phyloP scores from a whole-genome alignment of 768 basidiomycete genomes.

The Boletales sp. region DNA sequence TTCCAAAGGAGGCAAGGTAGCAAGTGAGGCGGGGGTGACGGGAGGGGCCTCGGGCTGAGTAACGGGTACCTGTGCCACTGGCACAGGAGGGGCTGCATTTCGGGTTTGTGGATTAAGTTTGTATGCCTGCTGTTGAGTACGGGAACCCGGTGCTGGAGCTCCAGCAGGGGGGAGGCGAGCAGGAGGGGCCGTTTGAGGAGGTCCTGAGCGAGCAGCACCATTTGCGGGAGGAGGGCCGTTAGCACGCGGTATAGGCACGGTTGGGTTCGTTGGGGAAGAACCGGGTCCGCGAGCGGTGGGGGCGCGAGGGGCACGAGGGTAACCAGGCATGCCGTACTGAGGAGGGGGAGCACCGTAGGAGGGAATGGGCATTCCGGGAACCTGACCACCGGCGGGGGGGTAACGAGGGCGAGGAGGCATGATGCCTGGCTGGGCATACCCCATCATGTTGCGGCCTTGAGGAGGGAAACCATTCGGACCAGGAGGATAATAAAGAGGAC shows the following conservation, averaged over 20 bases:
- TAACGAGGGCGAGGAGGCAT: slow-evolving; percentile 87
- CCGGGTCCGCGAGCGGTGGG: slow-evolving; percentile 66
- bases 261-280: slow-evolving; percentile 64
- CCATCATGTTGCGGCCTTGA: slow-evolving; percentile 60
- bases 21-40: slow-evolving; percentile 61
- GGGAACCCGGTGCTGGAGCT: slow-evolving; percentile 42
- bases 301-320: slow-evolving; percentile 57
- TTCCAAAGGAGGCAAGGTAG: slow-evolving; percentile 63
- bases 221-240: slow-evolving; percentile 57
- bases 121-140: slow-evolving; percentile 27
- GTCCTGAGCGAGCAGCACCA: slow-evolving; percentile 48
- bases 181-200: slow-evolving; percentile 40
- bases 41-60: slow-evolving; percentile 49
- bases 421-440: slow-evolving; percentile 85
- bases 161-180: slow-evolving; percentile 41
- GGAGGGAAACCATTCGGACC: slow-evolving; percentile 76
- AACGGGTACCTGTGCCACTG: slow-evolving; percentile 34
- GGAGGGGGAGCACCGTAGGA: slow-evolving; percentile 73
- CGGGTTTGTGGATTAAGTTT: slow-evolving; percentile 35
- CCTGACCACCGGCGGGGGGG: slow-evolving; percentile 63
- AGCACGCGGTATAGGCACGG: slow-evolving; percentile 60
- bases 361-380: slow-evolving; percentile 74
- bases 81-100: slow-evolving; percentile 32
- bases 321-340: slow-evolving; percentile 71
- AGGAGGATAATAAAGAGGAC: slow-evolving; percentile 72